These are phyloP conservation scores for Phytophthora multivora DNA, from an alignment of 352 stramenopile species.

Conservation along the genomic window DNA sequence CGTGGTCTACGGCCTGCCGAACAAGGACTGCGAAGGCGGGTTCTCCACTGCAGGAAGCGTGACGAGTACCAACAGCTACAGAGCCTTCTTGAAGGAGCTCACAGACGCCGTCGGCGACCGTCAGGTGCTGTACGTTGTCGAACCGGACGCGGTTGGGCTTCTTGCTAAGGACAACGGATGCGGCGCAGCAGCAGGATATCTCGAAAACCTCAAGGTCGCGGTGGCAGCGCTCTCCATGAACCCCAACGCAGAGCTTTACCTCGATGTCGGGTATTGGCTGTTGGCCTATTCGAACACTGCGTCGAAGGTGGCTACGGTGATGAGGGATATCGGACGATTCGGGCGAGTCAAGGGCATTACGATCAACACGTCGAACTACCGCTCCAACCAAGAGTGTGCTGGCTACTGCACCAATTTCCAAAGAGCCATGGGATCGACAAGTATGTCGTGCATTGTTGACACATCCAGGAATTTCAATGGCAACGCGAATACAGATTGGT, in stretches of 20 bases:
- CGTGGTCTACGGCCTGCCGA: conserved; percentile 73
- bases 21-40: conserved; percentile 70
- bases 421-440: conserved; percentile 37
- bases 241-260: conserved; percentile 69
- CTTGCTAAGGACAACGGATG: conserved; percentile 38
- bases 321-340: conserved; percentile 42
- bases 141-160: conserved; percentile 66
- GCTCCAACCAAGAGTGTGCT: conserved; percentile 51
- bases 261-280: conserved; percentile 73
- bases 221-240: conserved; percentile 54
- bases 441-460: conserved; percentile 60
- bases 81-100: conserved; percentile 47
- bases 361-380: conserved; percentile 84
- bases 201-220: conserved; percentile 54
- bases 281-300: conserved; percentile 29
- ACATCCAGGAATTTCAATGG: conserved; percentile 74
- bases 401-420: conserved; percentile 65
- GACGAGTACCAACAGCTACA: conserved; percentile 48
- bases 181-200: conserved; percentile 51
- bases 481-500: conserved; percentile 51
- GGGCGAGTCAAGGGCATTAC: conserved; percentile 62
- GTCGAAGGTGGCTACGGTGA: conserved; percentile 31
- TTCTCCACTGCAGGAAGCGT: conserved; percentile 46
- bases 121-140: conserved; percentile 70
- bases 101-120: conserved; percentile 45